Base-by-base conservation (phyloP, 371 early-diverging fungal genomes). In the Apophysomyces ossiformis region DNA sequence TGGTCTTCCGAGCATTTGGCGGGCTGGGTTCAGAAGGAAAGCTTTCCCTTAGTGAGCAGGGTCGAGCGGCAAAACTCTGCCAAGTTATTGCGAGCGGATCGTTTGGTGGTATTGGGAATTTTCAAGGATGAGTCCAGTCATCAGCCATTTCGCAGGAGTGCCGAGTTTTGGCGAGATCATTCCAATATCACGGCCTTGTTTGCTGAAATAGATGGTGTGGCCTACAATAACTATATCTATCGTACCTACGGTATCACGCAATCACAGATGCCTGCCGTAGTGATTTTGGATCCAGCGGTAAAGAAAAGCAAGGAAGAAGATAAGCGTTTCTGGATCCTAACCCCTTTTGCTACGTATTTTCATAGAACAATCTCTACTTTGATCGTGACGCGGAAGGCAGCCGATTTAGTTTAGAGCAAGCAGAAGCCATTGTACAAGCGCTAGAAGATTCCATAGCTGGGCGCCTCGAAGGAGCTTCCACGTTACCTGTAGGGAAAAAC, bases 151-250 rank as follows among this genome's bases (percentile, higher is more conserved):
- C 9, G 54, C 54, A 21, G 9, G 8, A 50, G 7, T 50, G 54
- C 54, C 69, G 72, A 56, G 44, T 56, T 12, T 12, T 69, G 36
- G 68, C 72, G 6, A 64, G 43, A 15, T 43, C 57, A n/a, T 68
- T 61, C 44, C 63, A 72, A 62, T 73, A 59, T 16, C 60, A 47
- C 62, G 11, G n/a, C 66, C 35, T 12, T 70, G 4, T 90, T 92
- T 78, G 85, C 89, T n/a, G 85, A 85, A 77, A 58, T 93, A 38
- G 87, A 92, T 66, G 89, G 84, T 18, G 62, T 58, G 50, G 73
- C 76, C 47, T 90, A 85, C 78, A 70, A 65, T 4, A 68, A 80
- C 16, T 91, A 88, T 65, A 75, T 87, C 16, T 66, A 82, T 47
- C 69, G 87, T 16, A 86, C 87, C 21, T 93, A 89, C 68, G 85